A percentile compares a stretch with the other conserved stretches of the same genome.
These are phyloP conservation scores for Paramecium primaurelia DNA, from an alignment of 73 alveolate genomes.

Conservation along the genomic window DNA sequence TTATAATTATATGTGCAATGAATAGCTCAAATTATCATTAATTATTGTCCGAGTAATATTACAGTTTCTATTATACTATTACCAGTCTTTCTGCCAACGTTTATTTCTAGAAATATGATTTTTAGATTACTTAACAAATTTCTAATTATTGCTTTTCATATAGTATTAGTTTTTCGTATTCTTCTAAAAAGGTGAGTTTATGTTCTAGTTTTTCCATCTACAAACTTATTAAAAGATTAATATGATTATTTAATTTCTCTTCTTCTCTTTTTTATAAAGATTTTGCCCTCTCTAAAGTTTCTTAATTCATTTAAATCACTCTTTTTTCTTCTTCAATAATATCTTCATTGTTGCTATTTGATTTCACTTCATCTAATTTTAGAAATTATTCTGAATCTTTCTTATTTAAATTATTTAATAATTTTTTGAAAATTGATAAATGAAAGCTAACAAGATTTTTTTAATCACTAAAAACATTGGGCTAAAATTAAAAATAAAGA, in stretches of 20 bases:
- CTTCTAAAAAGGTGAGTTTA: conserved; percentile 48
- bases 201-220: conserved; percentile 52
- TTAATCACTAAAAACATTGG: neutral
- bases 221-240: conserved; percentile 19
- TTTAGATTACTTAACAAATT: neutral
- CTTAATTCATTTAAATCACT: conserved; percentile 22
- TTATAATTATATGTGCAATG: neutral
- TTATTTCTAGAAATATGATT: neutral
- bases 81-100: conserved; percentile 23
- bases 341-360: neutral
- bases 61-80: conserved; percentile 4
- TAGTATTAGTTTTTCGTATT: conserved; percentile 51
- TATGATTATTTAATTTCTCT: conserved; percentile 29
- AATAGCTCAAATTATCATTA: neutral
- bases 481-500: neutral
- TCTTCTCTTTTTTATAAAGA: conserved; percentile 49
- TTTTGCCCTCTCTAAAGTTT: conserved; percentile 46
- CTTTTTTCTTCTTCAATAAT: conserved; percentile 12
- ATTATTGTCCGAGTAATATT: neutral
- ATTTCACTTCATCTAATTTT: neutral
- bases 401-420: neutral
- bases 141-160: conserved; percentile 52
- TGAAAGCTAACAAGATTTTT: conserved; percentile 32
- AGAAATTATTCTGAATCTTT: neutral
- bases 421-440: neutral